Conservation (phyloP, 1,284 basidiomycete genomes). For the Pterulicium gracile region DNA sequence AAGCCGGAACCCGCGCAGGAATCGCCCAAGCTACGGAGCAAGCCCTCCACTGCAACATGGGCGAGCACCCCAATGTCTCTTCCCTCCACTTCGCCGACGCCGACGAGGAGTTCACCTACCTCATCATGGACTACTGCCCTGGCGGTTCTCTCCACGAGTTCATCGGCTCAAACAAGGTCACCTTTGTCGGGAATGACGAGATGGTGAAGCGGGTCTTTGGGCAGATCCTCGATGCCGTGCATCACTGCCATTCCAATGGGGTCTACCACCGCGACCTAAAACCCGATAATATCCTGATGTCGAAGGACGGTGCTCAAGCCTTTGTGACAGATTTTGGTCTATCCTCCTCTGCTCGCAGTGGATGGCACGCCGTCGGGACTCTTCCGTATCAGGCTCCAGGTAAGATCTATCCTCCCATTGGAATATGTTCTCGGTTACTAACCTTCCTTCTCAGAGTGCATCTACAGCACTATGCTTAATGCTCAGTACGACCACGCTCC, state of each 20-base stretch:
- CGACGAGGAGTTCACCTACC: constrained; percentile 19
- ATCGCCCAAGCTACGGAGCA: constrained; percentile 8
- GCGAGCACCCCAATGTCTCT: constrained; percentile 45
- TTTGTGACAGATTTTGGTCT: constrained; percentile 60
- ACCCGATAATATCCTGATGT: constrained; percentile 60
- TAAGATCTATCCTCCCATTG: background rate
- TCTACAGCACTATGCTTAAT: constrained; percentile 24
- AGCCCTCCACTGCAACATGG: constrained; percentile 50
- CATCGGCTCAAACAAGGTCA: background rate
- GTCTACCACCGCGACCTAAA: constrained; percentile 66
- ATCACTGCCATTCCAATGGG: constrained; percentile 40
- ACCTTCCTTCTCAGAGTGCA: constrained; percentile 41
- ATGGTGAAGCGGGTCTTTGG: constrained; percentile 39
- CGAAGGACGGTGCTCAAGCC: constrained; percentile 29
- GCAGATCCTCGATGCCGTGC: constrained; percentile 51
- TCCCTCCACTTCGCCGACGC: constrained; percentile 54
- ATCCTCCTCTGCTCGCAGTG: constrained; percentile 20
- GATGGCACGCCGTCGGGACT: background rate
- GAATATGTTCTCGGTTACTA: background rate
- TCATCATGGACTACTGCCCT: background rate
- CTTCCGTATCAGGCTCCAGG: background rate
- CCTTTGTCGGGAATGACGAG: constrained; percentile 22
- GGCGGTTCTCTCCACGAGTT: background rate
- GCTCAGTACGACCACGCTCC: constrained; percentile 39
- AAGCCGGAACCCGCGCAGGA: background rate